Base-by-base conservation (phyloP, 1,284 basidiomycete genomes). In the Xerocomus minutiporus region DNA sequence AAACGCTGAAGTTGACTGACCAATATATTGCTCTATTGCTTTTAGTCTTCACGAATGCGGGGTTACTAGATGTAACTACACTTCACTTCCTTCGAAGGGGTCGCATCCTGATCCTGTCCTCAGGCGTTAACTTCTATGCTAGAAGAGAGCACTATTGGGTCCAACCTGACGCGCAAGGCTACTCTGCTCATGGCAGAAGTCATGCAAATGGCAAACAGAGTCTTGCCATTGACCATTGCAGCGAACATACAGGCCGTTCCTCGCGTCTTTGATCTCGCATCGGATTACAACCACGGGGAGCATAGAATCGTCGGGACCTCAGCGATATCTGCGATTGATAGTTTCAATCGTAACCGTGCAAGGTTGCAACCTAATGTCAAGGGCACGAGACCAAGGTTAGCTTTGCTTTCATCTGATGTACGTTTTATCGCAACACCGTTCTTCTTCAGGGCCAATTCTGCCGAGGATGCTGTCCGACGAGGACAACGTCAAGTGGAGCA, bases 11-110 rank as follows among this genome's bases (percentile, higher is more conserved):
- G 61, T 72, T 98, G 6, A 88, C 93, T 3, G 94, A 98, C 64
- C 96, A 99, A 64, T 99, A 93, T 66, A 83, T 96, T 42, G 88
- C 90, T 0, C 76, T 99, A n/a, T 74, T 99, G 3, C 78, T 98
- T 8, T 77, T 92, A 12, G 82, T 97, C 5, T 86, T 98, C 55
- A 83, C 88, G 13, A 88, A 95, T 59, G 87, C 91, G 2, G 96
- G 95, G 8, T 73, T 99, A 1, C 73, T 93, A 38, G 92, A 95
- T 67, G 93, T 93, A 57, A 59, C 81, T 68, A 28, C 12, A 42
- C 34, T 52, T 39, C n/a, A 26, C 8, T 49, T 32, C 4, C n/a
- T 46, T 31, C 28, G 28, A 41, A 43, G 29, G 39, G 53, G 15
- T 48, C 13, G 35, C 54, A 13, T 49, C 6, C 46, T 61, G 20